These are phyloP conservation scores for Leccinum broughii DNA, from an alignment of 768 basidiomycete species.

Conservation along the genomic window DNA sequence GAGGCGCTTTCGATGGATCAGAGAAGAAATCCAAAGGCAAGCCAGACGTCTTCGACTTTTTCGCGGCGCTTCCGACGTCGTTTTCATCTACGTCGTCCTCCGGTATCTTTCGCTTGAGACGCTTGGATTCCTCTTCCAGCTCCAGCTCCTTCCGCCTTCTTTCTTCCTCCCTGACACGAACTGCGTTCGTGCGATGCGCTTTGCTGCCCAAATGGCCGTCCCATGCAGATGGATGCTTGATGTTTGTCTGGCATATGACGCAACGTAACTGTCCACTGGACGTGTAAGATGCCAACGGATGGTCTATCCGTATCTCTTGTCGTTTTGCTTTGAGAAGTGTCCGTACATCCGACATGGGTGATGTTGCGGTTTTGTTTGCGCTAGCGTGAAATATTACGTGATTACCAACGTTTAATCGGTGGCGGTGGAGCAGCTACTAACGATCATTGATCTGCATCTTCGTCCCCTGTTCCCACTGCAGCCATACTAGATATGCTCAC, in stretches of 20 bases:
- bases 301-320: constrained; percentile 68
- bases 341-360: constrained; percentile 73
- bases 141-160: constrained; percentile 39
- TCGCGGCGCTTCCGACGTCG: constrained; percentile 26
- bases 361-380: neutral
- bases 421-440: no score
- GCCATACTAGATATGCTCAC: neutral
- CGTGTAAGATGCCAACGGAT: constrained; percentile 73
- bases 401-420: no score
- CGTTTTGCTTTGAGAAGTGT: constrained; percentile 83
- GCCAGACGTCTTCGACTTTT: constrained; percentile 26
- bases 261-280: constrained; percentile 70
- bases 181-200: constrained; percentile 66
- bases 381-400: neutral
- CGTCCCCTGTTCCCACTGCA: no score
- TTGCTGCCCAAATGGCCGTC: constrained; percentile 85
- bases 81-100: constrained; percentile 26
- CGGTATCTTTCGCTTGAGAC: constrained; percentile 35
- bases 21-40: constrained; percentile 81
- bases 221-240: constrained; percentile 85
- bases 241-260: constrained; percentile 53
- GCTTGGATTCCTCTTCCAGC: constrained; percentile 36
- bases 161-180: constrained; percentile 58
- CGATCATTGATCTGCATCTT: no score
- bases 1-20: constrained; percentile 59